These are phyloP conservation scores for Vigna nakashimae DNA, from an alignment of 306 rosid genomes.

Conservation along the genomic window DNA sequence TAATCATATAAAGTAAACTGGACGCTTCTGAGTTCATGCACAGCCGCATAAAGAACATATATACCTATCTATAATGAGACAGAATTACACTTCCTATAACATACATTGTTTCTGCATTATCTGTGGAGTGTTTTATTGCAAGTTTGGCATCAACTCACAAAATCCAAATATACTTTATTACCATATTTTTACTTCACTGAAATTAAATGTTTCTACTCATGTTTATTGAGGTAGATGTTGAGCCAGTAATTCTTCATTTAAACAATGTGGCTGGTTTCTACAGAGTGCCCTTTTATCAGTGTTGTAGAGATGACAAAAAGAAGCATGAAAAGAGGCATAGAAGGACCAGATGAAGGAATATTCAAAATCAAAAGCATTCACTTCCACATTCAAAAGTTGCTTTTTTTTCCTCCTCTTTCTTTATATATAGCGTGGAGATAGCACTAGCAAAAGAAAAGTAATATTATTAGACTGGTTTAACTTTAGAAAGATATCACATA, in stretches of 20 bases:
- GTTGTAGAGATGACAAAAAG: constrained; percentile 36
- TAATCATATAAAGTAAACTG: constrained; percentile 49
- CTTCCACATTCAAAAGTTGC: constrained; percentile 51
- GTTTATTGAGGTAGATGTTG: no score
- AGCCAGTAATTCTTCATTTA: no score
- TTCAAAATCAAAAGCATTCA: constrained; percentile 44
- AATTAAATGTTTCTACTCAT: no score
- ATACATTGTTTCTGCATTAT: constrained; percentile 8
- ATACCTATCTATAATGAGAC: not conserved
- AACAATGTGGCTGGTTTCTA: no score
- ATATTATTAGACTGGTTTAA: not conserved
- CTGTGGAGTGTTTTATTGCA: not conserved
- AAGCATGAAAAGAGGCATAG: constrained; percentile 1
- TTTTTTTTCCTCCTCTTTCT: constrained; percentile 16
- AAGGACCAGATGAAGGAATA: constrained; percentile 24
- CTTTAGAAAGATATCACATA: not conserved
- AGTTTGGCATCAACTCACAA: no score
- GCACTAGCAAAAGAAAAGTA: constrained; percentile 30
- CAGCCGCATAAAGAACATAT: not conserved
- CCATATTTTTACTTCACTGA: no score
- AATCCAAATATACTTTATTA: no score
- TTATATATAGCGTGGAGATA: constrained; percentile 1
- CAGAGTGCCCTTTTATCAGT: constrained; percentile 36
- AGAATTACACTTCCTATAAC: not conserved
- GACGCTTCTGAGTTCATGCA: constrained; percentile 39